Conservation (phyloP, 345 rosid species). For the Eucalyptus globulus region DNA sequence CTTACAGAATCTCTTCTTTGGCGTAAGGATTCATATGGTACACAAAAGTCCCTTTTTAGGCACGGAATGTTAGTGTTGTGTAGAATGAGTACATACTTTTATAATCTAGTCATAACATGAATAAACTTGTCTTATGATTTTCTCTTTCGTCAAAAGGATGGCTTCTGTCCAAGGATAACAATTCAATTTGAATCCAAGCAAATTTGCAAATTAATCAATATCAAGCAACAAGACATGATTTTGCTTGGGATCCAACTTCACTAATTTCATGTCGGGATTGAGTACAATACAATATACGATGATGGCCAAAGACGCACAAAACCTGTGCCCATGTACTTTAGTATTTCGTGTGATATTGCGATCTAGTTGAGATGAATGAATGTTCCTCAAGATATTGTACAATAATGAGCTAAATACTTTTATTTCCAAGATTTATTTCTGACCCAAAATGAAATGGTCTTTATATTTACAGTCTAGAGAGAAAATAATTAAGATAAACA, state of each 20-base stretch:
- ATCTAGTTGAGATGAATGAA: background rate
- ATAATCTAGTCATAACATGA: background rate
- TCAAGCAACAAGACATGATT: background rate
- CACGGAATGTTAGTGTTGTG: background rate
- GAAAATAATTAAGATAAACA: background rate
- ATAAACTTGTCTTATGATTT: background rate
- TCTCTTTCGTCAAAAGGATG: background rate
- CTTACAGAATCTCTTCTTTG: background rate
- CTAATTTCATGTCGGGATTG: background rate
- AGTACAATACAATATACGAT: background rate
- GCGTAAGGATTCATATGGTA: background rate
- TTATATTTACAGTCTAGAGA: background rate
- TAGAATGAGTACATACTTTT: background rate
- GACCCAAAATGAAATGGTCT: background rate
- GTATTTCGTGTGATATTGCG: background rate
- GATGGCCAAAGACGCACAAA: background rate
- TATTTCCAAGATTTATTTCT: background rate
- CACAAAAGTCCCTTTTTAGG: background rate
- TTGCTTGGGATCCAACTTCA: background rate
- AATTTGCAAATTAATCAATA: background rate
- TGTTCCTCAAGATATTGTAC: background rate
- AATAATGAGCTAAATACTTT: background rate
- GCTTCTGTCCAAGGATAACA: accelerated
- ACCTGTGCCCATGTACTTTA: accelerated
- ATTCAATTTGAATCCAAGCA: background rate